These are phyloP conservation scores for Asparagopsis taxiformis DNA, from an alignment of 31 red algal species.

Conservation along the genomic window DNA sequence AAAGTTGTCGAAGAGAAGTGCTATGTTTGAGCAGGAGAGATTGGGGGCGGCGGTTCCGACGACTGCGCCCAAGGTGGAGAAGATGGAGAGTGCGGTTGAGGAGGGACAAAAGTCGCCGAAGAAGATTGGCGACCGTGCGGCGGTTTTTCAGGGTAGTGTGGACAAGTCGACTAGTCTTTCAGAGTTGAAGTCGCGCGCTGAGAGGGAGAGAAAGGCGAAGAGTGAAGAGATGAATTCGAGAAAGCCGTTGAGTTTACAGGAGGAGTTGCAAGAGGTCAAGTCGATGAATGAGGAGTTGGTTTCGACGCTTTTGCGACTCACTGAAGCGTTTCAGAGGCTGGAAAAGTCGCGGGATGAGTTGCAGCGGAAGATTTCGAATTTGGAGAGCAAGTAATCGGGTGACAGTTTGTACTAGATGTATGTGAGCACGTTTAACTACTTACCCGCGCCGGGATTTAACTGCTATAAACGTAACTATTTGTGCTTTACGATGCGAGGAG, in stretches of 20 bases:
- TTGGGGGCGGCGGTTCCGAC: too few species aligned
- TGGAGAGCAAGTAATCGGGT: background rate
- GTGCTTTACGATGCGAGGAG: too few species aligned
- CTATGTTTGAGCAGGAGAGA: background rate
- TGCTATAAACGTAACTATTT: too few species aligned
- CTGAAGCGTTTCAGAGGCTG: slow-evolving; percentile 18
- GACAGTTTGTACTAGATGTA: too few species aligned
- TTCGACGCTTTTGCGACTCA: slow-evolving; percentile 14
- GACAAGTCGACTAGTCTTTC: too few species aligned
- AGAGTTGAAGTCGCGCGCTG: too few species aligned
- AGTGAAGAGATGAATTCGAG: too few species aligned
- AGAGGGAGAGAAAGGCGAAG: too few species aligned
- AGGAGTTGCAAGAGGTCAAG: slow-evolving; percentile 27
- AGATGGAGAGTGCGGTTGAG: background rate
- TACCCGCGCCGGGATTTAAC: too few species aligned
- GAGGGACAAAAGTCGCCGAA: background rate
- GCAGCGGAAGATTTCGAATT: slow-evolving; percentile 1
- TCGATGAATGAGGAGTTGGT: slow-evolving; percentile 19
- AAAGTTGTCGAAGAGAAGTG: background rate
- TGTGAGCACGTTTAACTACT: too few species aligned
- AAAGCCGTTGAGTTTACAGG: background rate
- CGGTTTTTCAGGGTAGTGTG: too few species aligned
- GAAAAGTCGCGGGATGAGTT: slow-evolving; percentile 22
- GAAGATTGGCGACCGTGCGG: slow-evolving; percentile 1
- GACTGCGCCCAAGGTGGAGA: background rate